Conservation (phyloP, 345 rosid species). For the Melaleuca alternifolia region DNA sequence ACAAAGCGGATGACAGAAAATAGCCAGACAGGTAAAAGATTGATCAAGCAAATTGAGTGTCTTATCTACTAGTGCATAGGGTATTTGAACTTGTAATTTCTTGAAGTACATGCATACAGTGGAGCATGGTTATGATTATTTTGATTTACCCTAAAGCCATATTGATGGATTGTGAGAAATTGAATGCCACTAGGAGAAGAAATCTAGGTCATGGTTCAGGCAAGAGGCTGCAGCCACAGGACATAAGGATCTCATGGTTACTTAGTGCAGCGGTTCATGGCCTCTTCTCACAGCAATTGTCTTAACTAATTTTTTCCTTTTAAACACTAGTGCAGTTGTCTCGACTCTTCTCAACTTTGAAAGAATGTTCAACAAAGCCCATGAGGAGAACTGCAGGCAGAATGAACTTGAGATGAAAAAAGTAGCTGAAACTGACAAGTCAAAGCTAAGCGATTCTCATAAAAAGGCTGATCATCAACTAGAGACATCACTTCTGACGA, state of each 20-base stretch:
- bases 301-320: not conserved
- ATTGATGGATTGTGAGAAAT: not conserved
- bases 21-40: not conserved
- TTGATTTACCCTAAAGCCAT: not conserved
- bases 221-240: not conserved
- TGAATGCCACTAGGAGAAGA: not conserved
- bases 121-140: not conserved
- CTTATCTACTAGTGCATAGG: not conserved
- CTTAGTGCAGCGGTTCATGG: not conserved
- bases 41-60: not conserved
- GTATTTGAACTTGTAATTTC: not conserved
- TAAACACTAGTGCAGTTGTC: constrained; percentile 36
- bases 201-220: not conserved
- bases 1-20: not conserved
- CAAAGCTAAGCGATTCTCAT: constrained; percentile 21
- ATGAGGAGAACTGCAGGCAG: constrained; percentile 71
- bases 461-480: constrained; percentile 20
- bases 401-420: constrained; percentile 62
- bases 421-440: constrained; percentile 31
- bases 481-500: constrained; percentile 7
- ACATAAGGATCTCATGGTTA: not conserved
- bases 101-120: not conserved
- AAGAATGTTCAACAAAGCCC: constrained; percentile 72
- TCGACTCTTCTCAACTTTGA: constrained; percentile 69
- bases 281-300: not conserved